Percentiles rank a stretch among this genome's conserved stretches.
Evolutionary conservation across 305 asterid species (phyloP).

Genomic region (Stenogyne calaminthoides): DNA sequence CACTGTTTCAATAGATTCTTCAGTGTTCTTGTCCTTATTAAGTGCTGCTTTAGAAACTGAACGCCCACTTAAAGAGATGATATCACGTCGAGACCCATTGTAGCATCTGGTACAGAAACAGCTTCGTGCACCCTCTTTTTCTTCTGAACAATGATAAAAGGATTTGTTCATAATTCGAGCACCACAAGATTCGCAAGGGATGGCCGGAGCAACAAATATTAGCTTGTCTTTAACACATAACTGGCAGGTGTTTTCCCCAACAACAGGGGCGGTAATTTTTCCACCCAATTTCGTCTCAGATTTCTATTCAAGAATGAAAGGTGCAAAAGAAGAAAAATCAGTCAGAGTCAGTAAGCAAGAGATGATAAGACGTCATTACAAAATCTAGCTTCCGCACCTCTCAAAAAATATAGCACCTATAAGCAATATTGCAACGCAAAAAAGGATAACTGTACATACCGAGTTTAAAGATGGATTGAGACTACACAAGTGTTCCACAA

Average conservation of each 20-base stretch:
- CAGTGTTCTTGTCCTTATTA: conserved; percentile 48
- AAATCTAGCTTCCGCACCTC: conserved; percentile 1
- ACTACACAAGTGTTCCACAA: conserved; percentile 57
- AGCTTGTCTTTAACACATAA: conserved; percentile 51
- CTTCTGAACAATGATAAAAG: conserved; percentile 48
- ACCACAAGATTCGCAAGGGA: conserved; percentile 57
- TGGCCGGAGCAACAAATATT: conserved; percentile 48
- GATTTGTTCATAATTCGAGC: conserved; percentile 47
- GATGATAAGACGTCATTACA: conserved; percentile 5
- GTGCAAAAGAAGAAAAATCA: conserved; percentile 1
- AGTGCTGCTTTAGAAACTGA: conserved; percentile 51
- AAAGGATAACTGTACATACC: conserved; percentile 43
- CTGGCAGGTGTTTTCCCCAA: conserved; percentile 56
- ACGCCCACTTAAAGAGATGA: conserved; percentile 47
- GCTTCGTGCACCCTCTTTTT: conserved; percentile 39
- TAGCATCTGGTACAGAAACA: conserved; percentile 61
- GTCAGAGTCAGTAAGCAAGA: conserved; percentile 1
- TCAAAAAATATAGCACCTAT: background rate
- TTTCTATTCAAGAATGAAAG: no score
- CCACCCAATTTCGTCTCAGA: conserved; percentile 31
- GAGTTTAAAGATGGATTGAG: conserved; percentile 41
- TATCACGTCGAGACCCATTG: conserved; percentile 44
- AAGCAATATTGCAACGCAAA: conserved; percentile 6
- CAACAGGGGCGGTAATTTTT: conserved; percentile 23
- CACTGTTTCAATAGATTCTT: conserved; percentile 55